Evolutionary conservation across 345 rosid species (phyloP), one percentile per base, ranked within the genome.

Genomic region (Erodium maritimum): DNA sequence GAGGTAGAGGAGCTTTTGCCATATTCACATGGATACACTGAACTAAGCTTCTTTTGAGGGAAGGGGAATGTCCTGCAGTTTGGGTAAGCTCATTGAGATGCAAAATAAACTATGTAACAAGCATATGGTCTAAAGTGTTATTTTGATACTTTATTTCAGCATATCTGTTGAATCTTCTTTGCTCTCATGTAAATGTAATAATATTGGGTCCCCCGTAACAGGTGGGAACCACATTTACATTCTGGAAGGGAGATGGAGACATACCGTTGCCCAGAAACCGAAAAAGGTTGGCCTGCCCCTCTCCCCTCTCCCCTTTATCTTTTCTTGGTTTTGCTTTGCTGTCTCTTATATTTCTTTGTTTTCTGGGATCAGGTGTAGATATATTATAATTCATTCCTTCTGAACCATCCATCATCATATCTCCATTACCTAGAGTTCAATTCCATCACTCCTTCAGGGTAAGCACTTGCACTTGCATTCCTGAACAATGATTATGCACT

Each of bases 1-100:
- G 70, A 88, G 71, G 95, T 86, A 12, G 99, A 93, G 82, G 99
- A 93, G 82, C 90, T 93, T 24, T 76, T 85, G 62, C 97, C 97
- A 17, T 89, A 82, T 75, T 69, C 91, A 0, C 88, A 81, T 21
- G 96, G 99, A 62, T 93, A 83, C 72, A 93, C 99, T 4, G 99
- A 93, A 62, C 84, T 93, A 54, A 93, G 74, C 78, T 93, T 93
- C 61, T 93, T 93, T 72, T 93, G 77, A 61, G 45, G 65, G 51
- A 19, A 62, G 50, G 19, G 53, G 45, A 18, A 18, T 23, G 22
- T 34, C 51, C 53, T 21, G 51, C 21, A 19, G 56, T 54, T 58
- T 54, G 68, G 54, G 78, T 69, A 67, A 48, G 54, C 51, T 64
- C 25, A 19, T 19, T 12, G 24, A 65, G 22, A 54, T 61, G 0